These are phyloP conservation scores for Myxozyma kluyveri DNA, from an alignment of 805 yeast species.

Conservation along the genomic window DNA sequence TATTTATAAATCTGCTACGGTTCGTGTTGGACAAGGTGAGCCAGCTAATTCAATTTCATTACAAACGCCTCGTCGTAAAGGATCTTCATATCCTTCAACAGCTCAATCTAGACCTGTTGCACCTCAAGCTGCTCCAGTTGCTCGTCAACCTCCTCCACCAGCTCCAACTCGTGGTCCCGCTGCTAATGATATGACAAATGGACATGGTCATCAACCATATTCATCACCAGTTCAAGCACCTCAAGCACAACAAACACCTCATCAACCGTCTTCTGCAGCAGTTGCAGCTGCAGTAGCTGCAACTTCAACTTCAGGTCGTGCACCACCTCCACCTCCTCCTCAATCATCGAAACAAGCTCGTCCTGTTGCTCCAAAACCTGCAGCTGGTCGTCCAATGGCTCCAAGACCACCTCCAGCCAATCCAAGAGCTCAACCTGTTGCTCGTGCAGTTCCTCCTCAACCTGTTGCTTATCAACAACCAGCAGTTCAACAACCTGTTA, in stretches of 20 bases:
- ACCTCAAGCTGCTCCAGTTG: conserved; percentile 13
- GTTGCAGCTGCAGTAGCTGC: conserved; percentile 35
- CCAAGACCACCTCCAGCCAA: background rate
- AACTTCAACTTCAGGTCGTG: conserved; percentile 33
- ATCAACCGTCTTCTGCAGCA: conserved; percentile 24
- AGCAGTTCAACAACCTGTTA: no score
- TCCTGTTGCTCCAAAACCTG: conserved; percentile 13
- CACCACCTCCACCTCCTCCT: conserved; percentile 10
- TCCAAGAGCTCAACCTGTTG: conserved; percentile 6
- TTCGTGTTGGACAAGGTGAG: conserved; percentile 73
- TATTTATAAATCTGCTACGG: conserved; percentile 81
- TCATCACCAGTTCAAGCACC: conserved; percentile 20
- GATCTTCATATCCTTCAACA: conserved; percentile 36
- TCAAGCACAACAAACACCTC: conserved; percentile 18
- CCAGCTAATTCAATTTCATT: conserved; percentile 71
- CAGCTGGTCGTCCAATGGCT: conserved; percentile 3
- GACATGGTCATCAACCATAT: background rate
- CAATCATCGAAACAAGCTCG: conserved; percentile 21
- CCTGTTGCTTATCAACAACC: background rate
- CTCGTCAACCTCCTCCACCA: conserved; percentile 26
- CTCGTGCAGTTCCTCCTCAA: background rate
- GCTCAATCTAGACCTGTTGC: conserved; percentile 16
- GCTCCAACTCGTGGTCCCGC: conserved; percentile 13
- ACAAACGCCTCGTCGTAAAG: conserved; percentile 66
- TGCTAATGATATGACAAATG: conserved; percentile 24